A percentile compares a stretch with the other conserved stretches of the same genome.
Evolutionary conservation across 192 early-diverging fungal genomes (phyloP).

Genomic region (Backusella macrospora): DNA sequence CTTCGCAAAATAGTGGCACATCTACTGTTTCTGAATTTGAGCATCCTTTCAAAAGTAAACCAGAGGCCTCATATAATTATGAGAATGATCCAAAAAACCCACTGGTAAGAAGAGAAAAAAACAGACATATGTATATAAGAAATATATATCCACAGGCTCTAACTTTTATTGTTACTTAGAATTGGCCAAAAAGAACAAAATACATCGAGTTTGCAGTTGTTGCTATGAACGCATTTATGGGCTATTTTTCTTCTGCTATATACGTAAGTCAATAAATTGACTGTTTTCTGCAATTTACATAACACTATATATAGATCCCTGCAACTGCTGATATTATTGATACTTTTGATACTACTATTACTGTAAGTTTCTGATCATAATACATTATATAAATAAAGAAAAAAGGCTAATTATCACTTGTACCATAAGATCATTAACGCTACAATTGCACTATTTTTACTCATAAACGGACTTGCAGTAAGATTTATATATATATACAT

Average conservation of each 20-base stretch:
- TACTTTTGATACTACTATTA: conserved; percentile 22
- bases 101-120: background rate
- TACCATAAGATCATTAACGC: conserved; percentile 26
- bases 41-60: background rate
- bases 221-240: conserved; percentile 25
- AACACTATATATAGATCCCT: conserved; percentile 17
- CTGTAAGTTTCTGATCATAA: conserved; percentile 14
- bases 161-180: background rate
- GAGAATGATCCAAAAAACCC: conserved; percentile 22
- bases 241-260: conserved; percentile 28
- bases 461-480: conserved; percentile 17
- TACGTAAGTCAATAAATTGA: conserved; percentile 17
- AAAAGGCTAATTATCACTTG: background rate
- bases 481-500: background rate
- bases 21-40: background rate
- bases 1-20: background rate
- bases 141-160: background rate
- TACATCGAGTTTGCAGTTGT: conserved; percentile 13
- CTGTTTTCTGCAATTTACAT: background rate
- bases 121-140: background rate
- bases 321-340: conserved; percentile 23
- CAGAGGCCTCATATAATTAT: background rate
- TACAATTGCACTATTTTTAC: conserved; percentile 28
- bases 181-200: conserved; percentile 25
- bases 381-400: background rate